These are phyloP conservation scores for Trypanosoma grayi DNA, from an alignment of 208 protist genomes.

Conservation along the genomic window DNA sequence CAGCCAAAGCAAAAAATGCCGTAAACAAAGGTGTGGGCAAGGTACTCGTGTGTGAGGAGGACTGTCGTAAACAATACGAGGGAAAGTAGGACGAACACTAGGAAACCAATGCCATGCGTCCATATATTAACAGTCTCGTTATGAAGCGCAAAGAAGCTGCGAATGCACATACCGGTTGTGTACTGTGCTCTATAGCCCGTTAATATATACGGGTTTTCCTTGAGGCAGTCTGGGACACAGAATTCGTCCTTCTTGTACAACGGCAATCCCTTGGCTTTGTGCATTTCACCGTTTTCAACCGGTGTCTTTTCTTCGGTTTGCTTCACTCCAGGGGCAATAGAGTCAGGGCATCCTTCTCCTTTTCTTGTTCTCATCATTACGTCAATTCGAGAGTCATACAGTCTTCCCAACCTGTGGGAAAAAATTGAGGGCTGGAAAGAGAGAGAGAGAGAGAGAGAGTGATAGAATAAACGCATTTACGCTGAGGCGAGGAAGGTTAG, in stretches of 20 bases:
- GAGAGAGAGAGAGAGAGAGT: no score
- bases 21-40: constrained; percentile 31
- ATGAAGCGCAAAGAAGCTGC: constrained; percentile 70
- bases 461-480: no score
- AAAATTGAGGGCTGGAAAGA: no score
- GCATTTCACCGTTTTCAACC: no score
- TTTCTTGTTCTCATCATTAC: no score
- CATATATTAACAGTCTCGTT: constrained; percentile 89
- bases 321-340: no score
- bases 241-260: constrained; percentile 26
- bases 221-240: constrained; percentile 21
- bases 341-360: no score
- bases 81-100: constrained; percentile 55
- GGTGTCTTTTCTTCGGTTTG: no score
- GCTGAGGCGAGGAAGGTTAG: no score
- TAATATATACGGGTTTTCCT: constrained; percentile 45
- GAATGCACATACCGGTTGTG: constrained; percentile 42
- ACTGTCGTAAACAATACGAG: constrained; percentile 34
- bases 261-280: constrained; percentile 2
- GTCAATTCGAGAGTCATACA: no score
- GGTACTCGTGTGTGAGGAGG: constrained; percentile 25
- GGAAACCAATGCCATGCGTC: constrained; percentile 70
- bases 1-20: constrained; percentile 32
- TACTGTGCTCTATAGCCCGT: constrained; percentile 73
- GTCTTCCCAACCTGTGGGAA: no score